phyloP scores from a whole-genome alignment of 2,329 filamentous ascomycete genomes.

The Colletotrichum tropicale region DNA sequence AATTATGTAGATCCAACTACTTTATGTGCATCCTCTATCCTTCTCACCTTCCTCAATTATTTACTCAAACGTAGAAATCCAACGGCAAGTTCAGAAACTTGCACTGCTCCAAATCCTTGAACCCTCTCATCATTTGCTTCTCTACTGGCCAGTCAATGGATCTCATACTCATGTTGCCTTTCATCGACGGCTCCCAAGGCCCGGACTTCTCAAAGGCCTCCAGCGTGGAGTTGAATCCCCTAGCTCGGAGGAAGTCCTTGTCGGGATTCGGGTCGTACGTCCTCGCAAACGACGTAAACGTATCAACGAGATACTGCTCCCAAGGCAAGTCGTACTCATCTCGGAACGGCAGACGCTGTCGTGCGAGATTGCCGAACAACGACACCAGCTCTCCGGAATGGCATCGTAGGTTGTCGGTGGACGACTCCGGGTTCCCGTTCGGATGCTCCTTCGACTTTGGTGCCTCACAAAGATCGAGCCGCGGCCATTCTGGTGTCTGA shows the following conservation, averaged over 20 bases:
- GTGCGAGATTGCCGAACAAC: conserved; percentile 44
- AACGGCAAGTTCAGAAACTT: conserved; percentile 43
- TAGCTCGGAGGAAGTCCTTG: conserved; percentile 35
- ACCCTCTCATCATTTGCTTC: conserved; percentile 31
- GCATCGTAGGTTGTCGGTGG: conserved; percentile 46
- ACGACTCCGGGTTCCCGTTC: conserved; percentile 43
- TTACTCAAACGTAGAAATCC: conserved; percentile 35
- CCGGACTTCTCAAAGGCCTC: conserved; percentile 40
- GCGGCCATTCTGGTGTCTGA: conserved; percentile 57
- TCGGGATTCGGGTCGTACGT: conserved; percentile 48
- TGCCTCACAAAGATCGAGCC: conserved; percentile 52
- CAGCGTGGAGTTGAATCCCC: conserved; percentile 26
- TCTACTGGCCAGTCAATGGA: conserved; percentile 42
- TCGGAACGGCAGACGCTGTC: conserved; percentile 35
- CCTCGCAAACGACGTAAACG: conserved; percentile 51
- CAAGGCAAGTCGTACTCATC: conserved; percentile 33
- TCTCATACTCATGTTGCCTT: conserved; percentile 42
- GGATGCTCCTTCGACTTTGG: conserved; percentile 32
- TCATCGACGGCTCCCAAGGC: conserved; percentile 39
- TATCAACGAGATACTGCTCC: conserved; percentile 31
- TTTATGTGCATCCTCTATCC: background rate
- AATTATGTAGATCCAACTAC: background rate
- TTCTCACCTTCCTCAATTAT: background rate
- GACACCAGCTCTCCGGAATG: conserved; percentile 50
- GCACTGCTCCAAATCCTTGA: conserved; percentile 52